phyloP scores from a whole-genome alignment of 148 eudicot species.

The Chenopodium formosanum region DNA sequence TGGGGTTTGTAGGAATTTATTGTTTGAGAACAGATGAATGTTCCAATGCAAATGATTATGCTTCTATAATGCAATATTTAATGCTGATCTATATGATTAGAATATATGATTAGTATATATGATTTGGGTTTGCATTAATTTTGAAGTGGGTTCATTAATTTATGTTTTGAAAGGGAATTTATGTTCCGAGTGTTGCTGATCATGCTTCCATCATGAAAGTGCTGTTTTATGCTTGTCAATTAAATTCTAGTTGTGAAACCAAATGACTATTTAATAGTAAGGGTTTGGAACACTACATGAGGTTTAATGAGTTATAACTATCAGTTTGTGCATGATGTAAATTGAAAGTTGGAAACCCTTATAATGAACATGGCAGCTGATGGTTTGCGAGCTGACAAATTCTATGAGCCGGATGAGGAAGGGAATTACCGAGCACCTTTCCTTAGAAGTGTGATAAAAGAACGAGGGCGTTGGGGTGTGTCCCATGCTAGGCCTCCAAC shows the following conservation, averaged over 20 bases:
- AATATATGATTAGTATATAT: too few relatives aligned
- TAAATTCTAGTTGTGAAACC: neutral
- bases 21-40: neutral
- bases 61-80: neutral
- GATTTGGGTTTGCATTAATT: neutral
- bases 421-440: constrained; percentile 92
- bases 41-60: neutral
- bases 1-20: neutral
- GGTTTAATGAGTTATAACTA: too few relatives aligned
- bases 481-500: constrained; percentile 99
- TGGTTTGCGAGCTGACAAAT: constrained; percentile 96
- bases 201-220: neutral
- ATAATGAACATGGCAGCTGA: constrained; percentile 62
- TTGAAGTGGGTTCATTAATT: neutral
- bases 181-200: neutral
- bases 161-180: neutral
- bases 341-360: neutral
- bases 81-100: too few relatives aligned
- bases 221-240: neutral
- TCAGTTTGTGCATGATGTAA: neutral
- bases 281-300: neutral
- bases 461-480: constrained; percentile 95
- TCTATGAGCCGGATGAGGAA: constrained; percentile 77
- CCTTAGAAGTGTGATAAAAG: constrained; percentile 77
- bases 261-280: neutral